Evolutionary conservation across 208 protist genomes (phyloP), one percentile per base, ranked within the genome.

Genomic region (Wallacemonas sp.): DNA sequence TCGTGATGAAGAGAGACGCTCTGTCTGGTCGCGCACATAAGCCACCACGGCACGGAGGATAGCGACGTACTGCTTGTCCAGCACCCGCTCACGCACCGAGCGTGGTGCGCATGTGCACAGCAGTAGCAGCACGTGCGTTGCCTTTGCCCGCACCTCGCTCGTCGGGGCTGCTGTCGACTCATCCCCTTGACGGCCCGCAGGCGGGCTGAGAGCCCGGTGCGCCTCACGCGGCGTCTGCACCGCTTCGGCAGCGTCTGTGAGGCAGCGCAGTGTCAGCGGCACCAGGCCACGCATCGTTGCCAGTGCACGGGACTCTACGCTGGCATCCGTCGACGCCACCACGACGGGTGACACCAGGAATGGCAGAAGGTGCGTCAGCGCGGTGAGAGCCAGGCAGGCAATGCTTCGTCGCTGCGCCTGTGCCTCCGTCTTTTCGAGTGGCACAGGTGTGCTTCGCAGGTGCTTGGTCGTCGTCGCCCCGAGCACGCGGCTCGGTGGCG

Each of bases 1-100:
- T 26, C 50, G 50, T n/a, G 50, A 26, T 3, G 50, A 57, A n/a
- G 50, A 57, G 17, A 57, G 50, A 6, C 50, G 50, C 32, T 26
- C 38, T 10, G 29, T 24, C 50, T 57, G 50, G 8, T 17, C 30
- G 26, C 32, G 26, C 30, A 57, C 5, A 19, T 38, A 27, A 5
- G 50, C 9, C 50, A 57, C 38, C n/a, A 34, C 26, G 4, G 38
- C 50, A 26, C 22, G 30, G 30, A 57, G n/a, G 22, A 57, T 34
- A 3, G 15, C 13, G n/a, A 38, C 50, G 50, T 57, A 57, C 12
- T 57, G 50, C 50, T 5, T 26, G 3, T 5, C 50, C 30, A 57
- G 24, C 15, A 6, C n/a, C 17, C 17, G 50, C 15, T 57, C 24
- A 9, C 50, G 50, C 26, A 57, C 5, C n/a, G 30, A 10, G 5